phyloP scores from a whole-genome alignment of 2,329 filamentous ascomycete species.

The Lasiodiplodia sp. region DNA sequence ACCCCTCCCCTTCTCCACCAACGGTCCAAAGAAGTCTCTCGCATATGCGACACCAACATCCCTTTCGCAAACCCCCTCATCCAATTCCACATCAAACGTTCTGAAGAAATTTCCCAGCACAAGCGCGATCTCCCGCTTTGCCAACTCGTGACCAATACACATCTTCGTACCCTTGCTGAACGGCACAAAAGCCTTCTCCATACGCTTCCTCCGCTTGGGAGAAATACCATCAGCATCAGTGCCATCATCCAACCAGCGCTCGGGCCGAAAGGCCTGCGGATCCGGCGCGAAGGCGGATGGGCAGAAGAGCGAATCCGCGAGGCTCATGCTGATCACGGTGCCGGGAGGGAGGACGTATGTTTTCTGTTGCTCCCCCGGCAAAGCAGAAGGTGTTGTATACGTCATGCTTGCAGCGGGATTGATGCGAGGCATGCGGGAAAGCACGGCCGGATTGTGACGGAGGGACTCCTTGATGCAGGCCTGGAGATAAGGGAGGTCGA shows the following conservation, averaged over 20 bases:
- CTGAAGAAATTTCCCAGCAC: constrained; percentile 33
- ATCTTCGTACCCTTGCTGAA: constrained; percentile 47
- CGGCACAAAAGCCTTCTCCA: constrained; percentile 46
- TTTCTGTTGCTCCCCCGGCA: too few relatives aligned
- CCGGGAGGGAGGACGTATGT: constrained; percentile 32
- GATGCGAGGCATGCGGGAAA: too few relatives aligned
- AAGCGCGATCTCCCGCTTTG: constrained; percentile 34
- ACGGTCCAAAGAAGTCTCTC: constrained; percentile 36
- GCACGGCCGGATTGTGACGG: too few relatives aligned
- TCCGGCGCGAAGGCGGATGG: constrained; percentile 32
- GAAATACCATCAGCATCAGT: not conserved
- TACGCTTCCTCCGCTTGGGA: constrained; percentile 7
- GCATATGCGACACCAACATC: constrained; percentile 31
- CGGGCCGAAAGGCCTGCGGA: constrained; percentile 33
- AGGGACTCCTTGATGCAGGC: too few relatives aligned
- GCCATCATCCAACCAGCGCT: constrained; percentile 33
- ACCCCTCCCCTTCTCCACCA: constrained; percentile 29
- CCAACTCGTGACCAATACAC: constrained; percentile 50
- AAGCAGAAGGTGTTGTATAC: too few relatives aligned
- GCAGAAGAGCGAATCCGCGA: constrained; percentile 29
- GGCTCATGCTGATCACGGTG: constrained; percentile 33
- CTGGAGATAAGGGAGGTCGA: not conserved
- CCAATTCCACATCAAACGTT: constrained; percentile 26
- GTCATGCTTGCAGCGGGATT: too few relatives aligned
- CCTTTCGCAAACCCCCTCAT: constrained; percentile 33